These are phyloP conservation scores for Globisporangium heterothallicum DNA, from an alignment of 352 stramenopile species.

Conservation along the genomic window DNA sequence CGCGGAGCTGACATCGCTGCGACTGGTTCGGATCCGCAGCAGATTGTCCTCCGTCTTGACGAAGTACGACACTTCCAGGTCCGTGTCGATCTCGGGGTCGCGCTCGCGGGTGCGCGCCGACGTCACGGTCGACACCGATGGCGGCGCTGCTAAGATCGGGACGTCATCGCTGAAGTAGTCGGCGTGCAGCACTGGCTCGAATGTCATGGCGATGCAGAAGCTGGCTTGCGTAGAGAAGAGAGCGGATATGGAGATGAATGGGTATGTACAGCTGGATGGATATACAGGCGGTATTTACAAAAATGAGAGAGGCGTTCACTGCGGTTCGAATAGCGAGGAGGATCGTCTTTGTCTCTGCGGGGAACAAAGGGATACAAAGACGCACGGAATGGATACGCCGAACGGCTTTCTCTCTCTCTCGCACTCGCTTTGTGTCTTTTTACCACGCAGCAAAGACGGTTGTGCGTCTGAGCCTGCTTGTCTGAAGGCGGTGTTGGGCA, in stretches of 20 bases:
- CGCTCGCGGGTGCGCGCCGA: conserved; percentile 8
- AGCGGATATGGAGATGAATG: neutral
- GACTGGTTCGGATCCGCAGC: conserved; percentile 13
- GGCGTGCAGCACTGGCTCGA: conserved; percentile 7
- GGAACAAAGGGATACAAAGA: neutral
- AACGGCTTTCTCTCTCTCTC: neutral
- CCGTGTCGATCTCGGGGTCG: conserved; percentile 11
- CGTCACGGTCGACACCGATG: conserved; percentile 3
- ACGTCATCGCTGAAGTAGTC: conserved; percentile 10
- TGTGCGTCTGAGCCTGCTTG: no score
- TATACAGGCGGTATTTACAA: neutral
- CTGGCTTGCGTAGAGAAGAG: no score
- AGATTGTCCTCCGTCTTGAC: conserved; percentile 9
- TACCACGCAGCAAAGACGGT: neutral
- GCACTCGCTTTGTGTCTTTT: neutral
- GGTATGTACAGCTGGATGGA: neutral
- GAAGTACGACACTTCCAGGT: conserved; percentile 15
- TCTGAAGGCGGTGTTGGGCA: no score
- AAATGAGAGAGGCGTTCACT: neutral
- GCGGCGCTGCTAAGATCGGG: conserved; percentile 6
- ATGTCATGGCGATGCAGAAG: no score
- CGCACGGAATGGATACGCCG: neutral
- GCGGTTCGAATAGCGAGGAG: no score
- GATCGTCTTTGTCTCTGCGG: no score
- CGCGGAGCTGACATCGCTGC: conserved; percentile 33